Conservation (phyloP, 495 filamentous ascomycete species). For the Lasiosphaeris hirsuta region DNA sequence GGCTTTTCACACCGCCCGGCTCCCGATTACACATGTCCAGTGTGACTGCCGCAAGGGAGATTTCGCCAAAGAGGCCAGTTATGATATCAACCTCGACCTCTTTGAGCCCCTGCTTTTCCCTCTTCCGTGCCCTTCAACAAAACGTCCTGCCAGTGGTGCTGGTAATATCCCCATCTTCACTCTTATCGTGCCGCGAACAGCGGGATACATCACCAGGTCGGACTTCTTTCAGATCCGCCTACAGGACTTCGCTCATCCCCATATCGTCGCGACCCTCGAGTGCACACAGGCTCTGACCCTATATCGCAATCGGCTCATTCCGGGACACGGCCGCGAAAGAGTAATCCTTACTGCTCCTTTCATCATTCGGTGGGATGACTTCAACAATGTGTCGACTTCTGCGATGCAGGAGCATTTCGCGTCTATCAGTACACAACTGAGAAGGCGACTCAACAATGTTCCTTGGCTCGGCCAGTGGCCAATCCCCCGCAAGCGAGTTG, state of each 20-base stretch:
- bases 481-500: constrained; percentile 28
- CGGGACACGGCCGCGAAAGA: too few species aligned
- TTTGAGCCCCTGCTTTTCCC: constrained; percentile 4
- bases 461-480: constrained; percentile 28
- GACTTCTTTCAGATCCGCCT: constrained; percentile 25
- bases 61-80: too few species aligned
- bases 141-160: not conserved
- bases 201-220: constrained; percentile 19
- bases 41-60: too few species aligned
- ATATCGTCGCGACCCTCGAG: constrained; percentile 13
- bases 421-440: constrained; percentile 13
- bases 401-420: not conserved
- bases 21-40: too few species aligned
- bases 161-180: constrained; percentile 16
- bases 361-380: constrained; percentile 25
- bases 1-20: too few species aligned
- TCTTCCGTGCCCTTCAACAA: constrained; percentile 6
- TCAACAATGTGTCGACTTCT: not conserved
- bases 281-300: constrained; percentile 9
- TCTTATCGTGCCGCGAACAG: constrained; percentile 16
- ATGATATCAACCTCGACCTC: not conserved
- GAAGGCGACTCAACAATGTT: constrained; percentile 17
- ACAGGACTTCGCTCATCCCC: constrained; percentile 20
- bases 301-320: too few species aligned
- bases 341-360: too few species aligned